Evolutionary conservation across 1,284 basidiomycete genomes (phyloP).

Genomic region (Pseudozyma hubeiensis): DNA sequence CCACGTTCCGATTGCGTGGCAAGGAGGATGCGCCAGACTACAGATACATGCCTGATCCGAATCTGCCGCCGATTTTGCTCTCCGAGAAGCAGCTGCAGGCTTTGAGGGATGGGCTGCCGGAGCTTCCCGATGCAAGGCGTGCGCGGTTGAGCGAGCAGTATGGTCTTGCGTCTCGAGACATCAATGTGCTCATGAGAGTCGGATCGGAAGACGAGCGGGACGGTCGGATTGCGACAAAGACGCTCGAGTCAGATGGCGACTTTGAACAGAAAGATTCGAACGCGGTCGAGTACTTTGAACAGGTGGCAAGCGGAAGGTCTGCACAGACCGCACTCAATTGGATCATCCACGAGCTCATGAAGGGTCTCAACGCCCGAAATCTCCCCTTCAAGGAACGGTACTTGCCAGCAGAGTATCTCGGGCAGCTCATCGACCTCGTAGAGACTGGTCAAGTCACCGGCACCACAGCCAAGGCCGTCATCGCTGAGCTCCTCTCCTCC

Average conservation of each 20-base stretch:
- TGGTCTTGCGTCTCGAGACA: constrained; percentile 74
- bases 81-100: constrained; percentile 72
- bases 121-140: constrained; percentile 79
- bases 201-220: constrained; percentile 60
- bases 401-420: constrained; percentile 74
- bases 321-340: constrained; percentile 80
- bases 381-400: constrained; percentile 48
- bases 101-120: constrained; percentile 77
- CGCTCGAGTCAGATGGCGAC: neutral
- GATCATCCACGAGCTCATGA: constrained; percentile 70
- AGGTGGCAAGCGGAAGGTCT: constrained; percentile 43
- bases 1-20: constrained; percentile 83
- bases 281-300: constrained; percentile 64
- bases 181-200: constrained; percentile 63
- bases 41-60: constrained; percentile 97
- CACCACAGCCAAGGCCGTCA: constrained; percentile 64
- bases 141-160: constrained; percentile 74
- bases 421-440: constrained; percentile 82
- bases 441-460: constrained; percentile 76
- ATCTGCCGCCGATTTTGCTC: constrained; percentile 81
- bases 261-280: constrained; percentile 12
- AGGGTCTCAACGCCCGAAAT: constrained; percentile 48
- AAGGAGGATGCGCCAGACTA: constrained; percentile 97
- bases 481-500: constrained; percentile 54
- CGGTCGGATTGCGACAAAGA: constrained; percentile 8